Conservation (phyloP, 768 basidiomycete species). For the Harrya chromipes region DNA sequence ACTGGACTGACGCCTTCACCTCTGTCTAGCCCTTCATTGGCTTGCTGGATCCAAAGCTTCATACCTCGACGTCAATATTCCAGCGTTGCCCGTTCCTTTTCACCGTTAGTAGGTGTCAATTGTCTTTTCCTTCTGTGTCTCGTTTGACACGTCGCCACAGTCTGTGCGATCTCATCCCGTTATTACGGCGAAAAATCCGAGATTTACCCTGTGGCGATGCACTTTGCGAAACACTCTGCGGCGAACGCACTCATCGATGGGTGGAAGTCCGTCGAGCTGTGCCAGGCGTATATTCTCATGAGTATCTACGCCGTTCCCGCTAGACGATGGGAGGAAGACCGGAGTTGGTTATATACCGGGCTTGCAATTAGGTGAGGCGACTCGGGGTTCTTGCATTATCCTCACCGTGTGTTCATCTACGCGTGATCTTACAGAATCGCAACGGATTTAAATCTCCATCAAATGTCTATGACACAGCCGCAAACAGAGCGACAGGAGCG, state of each 20-base stretch:
- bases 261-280: slow-evolving; percentile 83
- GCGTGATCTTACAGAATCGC: slow-evolving; percentile 53
- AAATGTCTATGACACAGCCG: slow-evolving; percentile 56
- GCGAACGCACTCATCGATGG: slow-evolving; percentile 78
- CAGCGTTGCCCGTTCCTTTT: slow-evolving; percentile 87
- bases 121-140: neutral
- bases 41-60: slow-evolving; percentile 75
- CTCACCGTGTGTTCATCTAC: neutral
- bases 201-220: slow-evolving; percentile 86
- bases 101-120: slow-evolving; percentile 64
- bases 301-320: slow-evolving; percentile 79
- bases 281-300: slow-evolving; percentile 90
- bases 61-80: slow-evolving; percentile 76
- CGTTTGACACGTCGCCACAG: slow-evolving; percentile 31
- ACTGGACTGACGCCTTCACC: slow-evolving; percentile 1
- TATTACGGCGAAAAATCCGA: slow-evolving; percentile 78
- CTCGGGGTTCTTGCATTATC: neutral
- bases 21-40: slow-evolving; percentile 56
- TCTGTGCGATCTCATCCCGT: slow-evolving; percentile 84
- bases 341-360: slow-evolving; percentile 87
- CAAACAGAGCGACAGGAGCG: slow-evolving; percentile 73
- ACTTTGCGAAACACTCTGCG: slow-evolving; percentile 80
- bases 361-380: slow-evolving; percentile 69
- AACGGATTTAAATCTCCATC: slow-evolving; percentile 85
- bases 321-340: slow-evolving; percentile 84